Evolutionary conservation across 176 grass and related monocot genomes (phyloP).

Genomic region (Zea luxurians): DNA sequence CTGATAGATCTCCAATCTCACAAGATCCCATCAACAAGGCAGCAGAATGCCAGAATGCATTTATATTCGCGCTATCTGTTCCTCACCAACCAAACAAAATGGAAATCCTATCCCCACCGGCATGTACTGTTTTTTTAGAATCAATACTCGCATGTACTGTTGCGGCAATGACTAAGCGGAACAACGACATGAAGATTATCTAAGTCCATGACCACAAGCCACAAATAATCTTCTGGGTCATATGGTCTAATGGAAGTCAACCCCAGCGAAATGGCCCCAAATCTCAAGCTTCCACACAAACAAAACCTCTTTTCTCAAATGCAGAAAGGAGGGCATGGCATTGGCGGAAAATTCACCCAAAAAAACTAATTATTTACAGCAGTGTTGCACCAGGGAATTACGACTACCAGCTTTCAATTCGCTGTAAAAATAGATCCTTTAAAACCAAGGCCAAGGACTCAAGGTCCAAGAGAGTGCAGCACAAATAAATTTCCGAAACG

Average conservation of each 20-base stretch:
- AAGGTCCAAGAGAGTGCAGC: not conserved
- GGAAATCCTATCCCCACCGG: slow-evolving; percentile 10
- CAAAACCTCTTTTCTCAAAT: slow-evolving; percentile 21
- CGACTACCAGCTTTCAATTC: slow-evolving; percentile 10
- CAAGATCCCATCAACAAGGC: slow-evolving; percentile 21
- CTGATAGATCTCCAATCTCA: not conserved
- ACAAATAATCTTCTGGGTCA: slow-evolving; percentile 27
- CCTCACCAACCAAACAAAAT: slow-evolving; percentile 27
- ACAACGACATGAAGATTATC: slow-evolving; percentile 39
- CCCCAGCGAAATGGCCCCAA: slow-evolving; percentile 26
- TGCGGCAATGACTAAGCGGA: slow-evolving; percentile 32
- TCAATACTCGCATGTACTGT: not conserved
- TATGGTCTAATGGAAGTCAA: slow-evolving; percentile 47
- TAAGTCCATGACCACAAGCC: slow-evolving; percentile 35
- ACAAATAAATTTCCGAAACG: slow-evolving; percentile 20
- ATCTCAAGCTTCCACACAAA: slow-evolving; percentile 1
- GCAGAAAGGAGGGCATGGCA: not conserved
- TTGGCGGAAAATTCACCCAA: not conserved
- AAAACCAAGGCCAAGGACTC: not conserved
- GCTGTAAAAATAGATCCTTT: slow-evolving; percentile 29
- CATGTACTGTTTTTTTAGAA: slow-evolving; percentile 9
- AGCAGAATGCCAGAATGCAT: slow-evolving; percentile 29
- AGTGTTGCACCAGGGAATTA: slow-evolving; percentile 7
- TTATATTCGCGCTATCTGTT: slow-evolving; percentile 20
- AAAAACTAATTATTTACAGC: slow-evolving; percentile 8